phyloP scores from a whole-genome alignment of 345 rosid genomes.

The Eucalyptus decipiens region DNA sequence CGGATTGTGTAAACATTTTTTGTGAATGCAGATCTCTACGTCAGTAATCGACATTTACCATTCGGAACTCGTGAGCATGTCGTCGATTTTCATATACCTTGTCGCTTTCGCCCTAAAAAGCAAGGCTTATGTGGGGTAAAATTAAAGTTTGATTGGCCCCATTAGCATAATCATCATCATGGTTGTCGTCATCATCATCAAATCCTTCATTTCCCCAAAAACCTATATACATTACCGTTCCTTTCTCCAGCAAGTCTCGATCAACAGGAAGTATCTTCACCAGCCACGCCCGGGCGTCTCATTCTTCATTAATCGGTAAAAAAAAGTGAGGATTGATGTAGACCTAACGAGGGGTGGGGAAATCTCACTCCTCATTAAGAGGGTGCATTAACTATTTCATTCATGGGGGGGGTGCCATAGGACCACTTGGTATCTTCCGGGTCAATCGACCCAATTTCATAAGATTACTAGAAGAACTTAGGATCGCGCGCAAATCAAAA shows the following conservation, averaged over 20 bases:
- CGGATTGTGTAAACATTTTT: fast-evolving
- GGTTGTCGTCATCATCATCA: background rate
- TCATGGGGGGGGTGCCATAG: background rate
- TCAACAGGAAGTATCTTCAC: background rate
- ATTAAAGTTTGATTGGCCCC: background rate
- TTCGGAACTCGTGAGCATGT: background rate
- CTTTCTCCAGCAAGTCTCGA: background rate
- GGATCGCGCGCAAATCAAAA: background rate
- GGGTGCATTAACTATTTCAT: background rate
- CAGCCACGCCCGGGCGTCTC: background rate
- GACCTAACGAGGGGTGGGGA: background rate
- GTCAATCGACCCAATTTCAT: background rate
- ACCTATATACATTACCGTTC: background rate
- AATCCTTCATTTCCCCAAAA: background rate
- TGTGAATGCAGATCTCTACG: background rate
- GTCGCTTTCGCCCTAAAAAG: background rate
- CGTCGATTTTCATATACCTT: fast-evolving
- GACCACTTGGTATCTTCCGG: background rate
- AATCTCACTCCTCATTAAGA: background rate
- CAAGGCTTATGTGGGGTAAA: background rate
- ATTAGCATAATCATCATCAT: background rate
- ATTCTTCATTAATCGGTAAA: background rate
- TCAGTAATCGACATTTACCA: fast-evolving
- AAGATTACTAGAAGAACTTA: background rate
- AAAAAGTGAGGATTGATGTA: background rate